Evolutionary conservation across 345 rosid genomes (phyloP), one percentile per base, ranked within the genome.

Genomic region (Erysimum cheiranthoides): DNA sequence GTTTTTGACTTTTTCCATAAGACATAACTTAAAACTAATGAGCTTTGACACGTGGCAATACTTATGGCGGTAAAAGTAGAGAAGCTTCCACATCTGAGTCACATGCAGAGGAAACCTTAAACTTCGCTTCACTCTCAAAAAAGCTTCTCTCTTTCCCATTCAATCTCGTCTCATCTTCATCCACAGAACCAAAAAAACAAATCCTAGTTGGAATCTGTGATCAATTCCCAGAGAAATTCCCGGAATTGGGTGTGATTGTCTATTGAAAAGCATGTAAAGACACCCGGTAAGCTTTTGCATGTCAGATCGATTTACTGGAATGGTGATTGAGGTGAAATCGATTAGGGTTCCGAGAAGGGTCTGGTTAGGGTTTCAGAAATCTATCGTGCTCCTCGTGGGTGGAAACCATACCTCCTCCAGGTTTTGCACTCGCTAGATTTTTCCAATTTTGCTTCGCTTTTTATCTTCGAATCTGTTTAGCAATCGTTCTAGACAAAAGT

Each of bases 321-420:
- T n/a, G 62, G 38, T 5, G 32, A 87, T 86, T 89, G 88, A 39
- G 16, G n/a, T 39, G 52, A 68, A 53, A 10, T 68, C 73, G 52
- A 40, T 54, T 40, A 68, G 73, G 73, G 63, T 54, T 68, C 73
- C 72, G 49, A 51, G 49, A 68, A 68, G 50, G 25, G 61, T 35
- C 25, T 68, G 61, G 61, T 68, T 52, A 51, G 52, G 81, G 18
- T 74, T 79, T 12, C 91, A 85, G 82, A 82, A 50, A 72, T 84
- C 93, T 69, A 81, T 84, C 82, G 89, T 86, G 65, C 76, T 91
- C 91, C 95, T 89, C 78, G 90, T 91, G 95, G 97, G 91, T 86
- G 95, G 97, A 56, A 91, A 91, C 73, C 97, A 89, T 83, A 88
- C 93, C 59, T 89, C 93, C 50, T 89, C 85, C 89, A 86, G 95